Percentiles rank a stretch among this genome's conserved stretches.
phyloP scores from a whole-genome alignment of 768 basidiomycete species.

The Trametes cingulata region DNA sequence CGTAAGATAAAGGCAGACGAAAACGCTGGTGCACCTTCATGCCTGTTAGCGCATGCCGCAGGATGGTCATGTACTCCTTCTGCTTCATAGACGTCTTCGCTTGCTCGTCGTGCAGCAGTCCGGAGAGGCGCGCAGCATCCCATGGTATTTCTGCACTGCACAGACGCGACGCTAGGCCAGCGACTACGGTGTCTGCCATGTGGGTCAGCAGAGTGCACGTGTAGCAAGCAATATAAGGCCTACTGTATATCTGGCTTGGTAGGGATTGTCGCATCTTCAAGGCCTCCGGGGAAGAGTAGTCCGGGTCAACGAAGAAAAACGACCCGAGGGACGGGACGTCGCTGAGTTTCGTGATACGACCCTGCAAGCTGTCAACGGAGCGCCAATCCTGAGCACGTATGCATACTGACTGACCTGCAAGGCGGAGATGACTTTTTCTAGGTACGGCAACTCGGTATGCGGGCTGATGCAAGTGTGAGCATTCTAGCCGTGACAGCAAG shows the following conservation, averaged over 20 bases:
- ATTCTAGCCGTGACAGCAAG: not conserved
- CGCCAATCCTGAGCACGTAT: not conserved
- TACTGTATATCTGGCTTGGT: slow-evolving; percentile 47
- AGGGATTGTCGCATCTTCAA: slow-evolving; percentile 50
- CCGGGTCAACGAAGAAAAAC: slow-evolving; percentile 78
- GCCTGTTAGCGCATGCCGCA: slow-evolving; percentile 80
- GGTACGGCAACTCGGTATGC: slow-evolving; percentile 55
- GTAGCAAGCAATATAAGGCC: slow-evolving; percentile 13
- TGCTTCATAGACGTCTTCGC: slow-evolving; percentile 40
- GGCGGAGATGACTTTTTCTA: slow-evolving; percentile 61
- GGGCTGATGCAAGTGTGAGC: slow-evolving; percentile 21
- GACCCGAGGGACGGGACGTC: slow-evolving; percentile 71
- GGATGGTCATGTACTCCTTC: slow-evolving; percentile 65
- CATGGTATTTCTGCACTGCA: slow-evolving; percentile 36
- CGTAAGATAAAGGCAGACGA: not conserved
- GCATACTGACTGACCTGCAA: slow-evolving; percentile 48
- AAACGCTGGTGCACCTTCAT: slow-evolving; percentile 57
- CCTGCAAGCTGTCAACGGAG: slow-evolving; percentile 39
- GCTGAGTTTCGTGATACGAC: slow-evolving; percentile 65
- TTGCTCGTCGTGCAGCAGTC: slow-evolving; percentile 47
- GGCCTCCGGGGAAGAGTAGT: slow-evolving; percentile 57
- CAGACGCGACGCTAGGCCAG: slow-evolving; percentile 34
- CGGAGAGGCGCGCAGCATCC: slow-evolving; percentile 39
- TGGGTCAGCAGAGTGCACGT: not conserved
- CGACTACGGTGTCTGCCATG: slow-evolving; percentile 36